Evolutionary conservation across 2,329 filamentous ascomycete species (phyloP), one percentile per base, ranked within the genome.

Genomic region (Aspergillus sp.): DNA sequence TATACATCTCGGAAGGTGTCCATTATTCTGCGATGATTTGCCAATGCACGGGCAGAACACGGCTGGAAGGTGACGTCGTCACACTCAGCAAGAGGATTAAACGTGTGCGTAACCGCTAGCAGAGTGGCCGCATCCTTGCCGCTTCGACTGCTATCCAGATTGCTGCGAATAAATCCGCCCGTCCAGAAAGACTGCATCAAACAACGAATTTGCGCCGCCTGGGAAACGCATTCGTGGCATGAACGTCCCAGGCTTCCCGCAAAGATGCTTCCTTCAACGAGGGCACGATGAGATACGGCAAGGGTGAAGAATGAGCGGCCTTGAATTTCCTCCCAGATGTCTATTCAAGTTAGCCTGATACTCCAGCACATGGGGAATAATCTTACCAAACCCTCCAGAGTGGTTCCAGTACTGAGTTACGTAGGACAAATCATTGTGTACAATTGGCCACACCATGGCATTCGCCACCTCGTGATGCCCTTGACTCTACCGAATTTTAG

Each of bases 311-410:
- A 95, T 0, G 90, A 93, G 23, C 86, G 88, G 46, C 91, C 90
- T 25, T 82, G 80, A 15, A 93, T 86, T 74, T 95, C 92, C 74
- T 95, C 92, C 92, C 92, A 95, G 3, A 96, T 83, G 74, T 96
- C 72, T 73, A 28, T 50, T 17, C 5, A n/a, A 9, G 48, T 58
- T 19, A 52, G 48, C 23, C 4, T n/a, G 7, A 62, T 30, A 17
- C 57, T 56, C 48, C 3, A 34, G 11, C 3, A 6, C 17, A 19
- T 48, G 23, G 22, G 25, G 43, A 7, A 13, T 1, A 17, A 38
- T 1, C 38, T 63, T 25, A 74, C 72, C 92, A 70, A 87, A 95
- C 3, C 51, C 51, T 5, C 82, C 83, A 4, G 83, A 83, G 57
- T 82, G 77, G 63, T 84, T 86, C 79, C 83, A 84, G 62, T 76